These are phyloP conservation scores for Pleodorina starrii DNA, from an alignment of 139 green algal genomes.

Conservation along the genomic window DNA sequence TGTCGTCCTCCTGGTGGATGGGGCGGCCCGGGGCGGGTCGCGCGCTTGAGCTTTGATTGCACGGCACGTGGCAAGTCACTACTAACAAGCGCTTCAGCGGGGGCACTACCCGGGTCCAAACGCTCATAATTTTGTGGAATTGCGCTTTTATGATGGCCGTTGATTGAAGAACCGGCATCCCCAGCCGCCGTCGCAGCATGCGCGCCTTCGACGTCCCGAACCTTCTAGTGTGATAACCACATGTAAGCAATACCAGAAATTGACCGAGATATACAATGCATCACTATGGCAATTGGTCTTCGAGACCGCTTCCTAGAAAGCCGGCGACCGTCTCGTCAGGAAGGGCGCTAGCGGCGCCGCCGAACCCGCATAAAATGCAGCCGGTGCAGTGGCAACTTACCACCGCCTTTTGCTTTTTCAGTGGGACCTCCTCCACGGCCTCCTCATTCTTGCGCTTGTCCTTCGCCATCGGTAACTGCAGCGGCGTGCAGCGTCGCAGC, in stretches of 20 bases:
- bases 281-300: not conserved
- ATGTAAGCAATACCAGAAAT: not conserved
- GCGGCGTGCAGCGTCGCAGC: not conserved
- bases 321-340: not conserved
- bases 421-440: not conserved
- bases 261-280: not conserved
- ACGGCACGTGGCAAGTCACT: no score
- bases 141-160: not conserved
- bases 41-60: not conserved
- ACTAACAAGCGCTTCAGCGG: no score
- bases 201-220: not conserved
- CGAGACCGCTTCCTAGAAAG: not conserved
- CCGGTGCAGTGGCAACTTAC: not conserved
- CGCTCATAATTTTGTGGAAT: no score
- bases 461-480: slow-evolving; percentile 18
- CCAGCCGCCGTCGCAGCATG: slow-evolving; percentile 7
- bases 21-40: no score
- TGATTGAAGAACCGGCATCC: not conserved
- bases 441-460: slow-evolving; percentile 43
- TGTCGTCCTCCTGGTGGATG: not conserved
- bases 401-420: slow-evolving; percentile 27
- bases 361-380: not conserved
- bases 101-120: no score
- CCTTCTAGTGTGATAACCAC: not conserved
- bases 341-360: slow-evolving; percentile 8